phyloP scores from a whole-genome alignment of 306 rosid genomes.

The cucumber (Cucumis sativus) region DNA sequence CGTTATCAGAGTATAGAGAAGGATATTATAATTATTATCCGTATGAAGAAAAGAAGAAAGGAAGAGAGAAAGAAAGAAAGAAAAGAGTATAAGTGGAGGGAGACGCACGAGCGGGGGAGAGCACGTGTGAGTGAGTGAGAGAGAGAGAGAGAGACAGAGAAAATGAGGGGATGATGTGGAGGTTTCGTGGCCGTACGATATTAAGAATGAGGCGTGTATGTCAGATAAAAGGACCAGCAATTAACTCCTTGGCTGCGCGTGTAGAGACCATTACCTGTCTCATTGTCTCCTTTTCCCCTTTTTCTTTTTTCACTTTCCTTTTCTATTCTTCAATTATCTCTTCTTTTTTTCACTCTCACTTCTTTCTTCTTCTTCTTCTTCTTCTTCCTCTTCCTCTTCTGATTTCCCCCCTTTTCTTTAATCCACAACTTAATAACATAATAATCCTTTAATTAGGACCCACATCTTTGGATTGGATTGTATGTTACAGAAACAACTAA shows the following conservation, averaged over 20 bases:
- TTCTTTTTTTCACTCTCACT: too few species aligned
- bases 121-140: conserved; percentile 16
- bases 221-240: conserved; percentile 24
- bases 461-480: too few species aligned
- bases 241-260: conserved; percentile 11
- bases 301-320: background rate
- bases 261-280: conserved; percentile 17
- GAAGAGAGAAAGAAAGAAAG: background rate
- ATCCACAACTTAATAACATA: too few species aligned
- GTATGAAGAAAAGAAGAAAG: background rate
- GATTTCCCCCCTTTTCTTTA: too few species aligned
- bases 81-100: background rate
- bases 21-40: background rate
- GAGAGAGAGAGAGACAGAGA: conserved; percentile 2
- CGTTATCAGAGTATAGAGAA: background rate
- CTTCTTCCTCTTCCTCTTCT: too few species aligned
- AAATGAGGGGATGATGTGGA: conserved; percentile 1
- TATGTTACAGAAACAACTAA: too few species aligned
- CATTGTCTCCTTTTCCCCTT: background rate
- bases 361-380: too few species aligned
- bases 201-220: conserved; percentile 14
- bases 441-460: too few species aligned
- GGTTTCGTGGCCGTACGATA: conserved; percentile 27
- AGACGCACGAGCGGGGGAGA: background rate
- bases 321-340: too few species aligned